Conservation (phyloP, 495 filamentous ascomycete species). For the Penicilliopsis zonata region DNA sequence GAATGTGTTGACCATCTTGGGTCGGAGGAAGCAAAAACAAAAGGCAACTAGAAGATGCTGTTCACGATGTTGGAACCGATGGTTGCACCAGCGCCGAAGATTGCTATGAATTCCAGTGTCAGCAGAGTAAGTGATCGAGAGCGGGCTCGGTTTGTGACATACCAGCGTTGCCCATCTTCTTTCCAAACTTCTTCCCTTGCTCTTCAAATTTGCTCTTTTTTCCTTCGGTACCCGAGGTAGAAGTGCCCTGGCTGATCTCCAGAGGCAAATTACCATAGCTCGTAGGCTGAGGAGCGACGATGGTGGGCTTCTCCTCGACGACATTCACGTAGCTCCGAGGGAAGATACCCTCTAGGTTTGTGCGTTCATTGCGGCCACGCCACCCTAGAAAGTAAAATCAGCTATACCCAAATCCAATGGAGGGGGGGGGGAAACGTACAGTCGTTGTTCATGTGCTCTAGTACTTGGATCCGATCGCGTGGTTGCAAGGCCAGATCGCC, state of each 20-base stretch:
- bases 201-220: conserved; percentile 36
- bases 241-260: conserved; percentile 36
- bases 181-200: conserved; percentile 45
- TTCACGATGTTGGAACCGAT: conserved; percentile 89
- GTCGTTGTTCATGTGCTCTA: conserved; percentile 87
- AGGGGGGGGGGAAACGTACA: conserved; percentile 56
- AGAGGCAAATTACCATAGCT: conserved; percentile 42
- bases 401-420: conserved; percentile 3
- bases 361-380: conserved; percentile 74
- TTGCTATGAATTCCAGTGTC: conserved; percentile 21
- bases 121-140: not conserved
- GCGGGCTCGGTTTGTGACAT: conserved; percentile 17
- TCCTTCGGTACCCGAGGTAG: conserved; percentile 12
- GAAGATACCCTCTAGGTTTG: conserved; percentile 80
- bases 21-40: too few relatives aligned
- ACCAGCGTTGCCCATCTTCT: conserved; percentile 45
- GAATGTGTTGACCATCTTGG: too few relatives aligned
- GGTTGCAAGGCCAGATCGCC: conserved; percentile 67
- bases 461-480: conserved; percentile 65
- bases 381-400: conserved; percentile 38
- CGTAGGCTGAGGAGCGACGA: conserved; percentile 21
- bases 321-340: conserved; percentile 76
- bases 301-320: conserved; percentile 27
- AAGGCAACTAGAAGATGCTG: conserved; percentile 72
- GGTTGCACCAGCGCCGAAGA: conserved; percentile 79